Base-by-base conservation (phyloP, 1,139 yeast genomes). In the Suhomyces maxii region DNA sequence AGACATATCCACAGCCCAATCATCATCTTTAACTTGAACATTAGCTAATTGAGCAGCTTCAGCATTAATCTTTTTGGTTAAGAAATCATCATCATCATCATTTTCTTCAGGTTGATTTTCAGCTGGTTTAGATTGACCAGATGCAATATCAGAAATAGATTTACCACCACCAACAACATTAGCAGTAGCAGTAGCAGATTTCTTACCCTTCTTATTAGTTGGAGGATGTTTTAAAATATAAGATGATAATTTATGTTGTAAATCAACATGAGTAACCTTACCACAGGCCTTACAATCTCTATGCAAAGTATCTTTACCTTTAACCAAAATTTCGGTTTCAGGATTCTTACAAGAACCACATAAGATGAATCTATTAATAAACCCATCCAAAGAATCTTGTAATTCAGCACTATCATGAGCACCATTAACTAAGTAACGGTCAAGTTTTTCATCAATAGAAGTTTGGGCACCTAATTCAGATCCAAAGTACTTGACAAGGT, bases 201-300 rank as follows among this genome's bases (percentile, higher is more conserved):
- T 80, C 70, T 82, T 84, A 37, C 71, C 70, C 67, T 80, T 80
- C 60, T 82, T 75, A 38, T 77, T 65, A 39, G 76, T 70, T 45
- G 98, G 98, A 36, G 98, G 98, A 69, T 93, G 90, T 76, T 93
- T 95, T 66, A 88, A 73, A 57, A 93, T 91, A 67, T 82, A 95
- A 8, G 96, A 77, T 33, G 91, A 82, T 57, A 93, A 79, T 72
- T 89, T 91, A 68, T 88, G 95, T 67, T 95, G 82, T 54, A 90
- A 85, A 62, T 91, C 97, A 59, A 91, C 81, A 46, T 76, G 77
- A 30, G 96, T 83, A 64, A 91, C 81, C 67, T 85, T 84, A 71
- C 99, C 99, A 79, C 99, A 93, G 30, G 99, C 99, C 70, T 93
- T 93, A 79, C 99, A 93, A 68, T 93, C 98, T 70, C 93, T 84